Evolutionary conservation across 1,284 basidiomycete species (phyloP), one percentile per base, ranked within the genome.

Genomic region (Ganoderma multipileum): DNA sequence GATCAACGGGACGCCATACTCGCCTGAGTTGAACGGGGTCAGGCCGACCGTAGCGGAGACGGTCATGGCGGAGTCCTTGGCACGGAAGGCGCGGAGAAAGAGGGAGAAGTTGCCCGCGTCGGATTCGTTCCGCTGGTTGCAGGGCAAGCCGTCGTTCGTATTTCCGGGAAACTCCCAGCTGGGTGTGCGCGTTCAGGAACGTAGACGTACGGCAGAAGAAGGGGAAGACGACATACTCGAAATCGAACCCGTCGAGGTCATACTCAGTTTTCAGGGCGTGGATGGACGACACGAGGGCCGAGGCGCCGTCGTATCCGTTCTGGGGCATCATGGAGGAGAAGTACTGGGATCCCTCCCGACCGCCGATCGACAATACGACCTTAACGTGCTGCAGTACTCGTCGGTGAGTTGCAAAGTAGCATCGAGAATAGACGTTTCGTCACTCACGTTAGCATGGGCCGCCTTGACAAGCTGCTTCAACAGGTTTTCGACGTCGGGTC

Each of bases 211-310:
- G 2, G 20, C 18, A 75, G 50, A 23, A 18, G 3, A 23, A 11
- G 23, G 11, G 18, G 20, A 8, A n/a, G 71, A 68, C n/a, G 72
- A 74, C 54, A 23, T 36, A 33, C 63, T 69, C 42, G 69, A 71
- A 26, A 75, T 73, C 57, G 14, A 30, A 54, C 14, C 52, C 52
- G 28, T 55, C 52, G 16, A 55, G 52, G 16, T 55, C 7, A 16
- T 55, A 55, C 30, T 55, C 52, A 2, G 28, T 5, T 30, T 30
- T 55, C 52, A 55, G 28, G 52, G 28, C 52, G 28, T 55, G 52
- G 52, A 55, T 55, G 52, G 52, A 55, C 52, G 28, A 30, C 28
- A 55, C 52, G 28, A 55, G 52, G 28, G 52, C 52, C 52, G 52
- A 30, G 1, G 26, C 52, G 8, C 52, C 28, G 52, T 55, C 52